Conservation (phyloP, 2,329 filamentous ascomycete species). For the Ceratocystis smalleyi region DNA sequence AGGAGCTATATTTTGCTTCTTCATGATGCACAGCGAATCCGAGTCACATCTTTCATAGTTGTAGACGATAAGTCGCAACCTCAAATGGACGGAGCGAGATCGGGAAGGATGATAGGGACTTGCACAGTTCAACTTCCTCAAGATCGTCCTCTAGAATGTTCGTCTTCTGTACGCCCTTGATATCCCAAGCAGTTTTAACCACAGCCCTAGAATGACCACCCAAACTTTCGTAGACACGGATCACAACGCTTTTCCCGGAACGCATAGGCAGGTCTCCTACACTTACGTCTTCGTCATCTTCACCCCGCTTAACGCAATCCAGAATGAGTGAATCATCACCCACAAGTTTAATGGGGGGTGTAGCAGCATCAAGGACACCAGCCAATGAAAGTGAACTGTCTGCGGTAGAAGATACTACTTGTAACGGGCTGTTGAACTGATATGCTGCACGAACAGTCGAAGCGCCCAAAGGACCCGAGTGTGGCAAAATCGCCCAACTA, state of each 20-base stretch:
- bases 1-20: no score
- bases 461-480: conserved; percentile 54
- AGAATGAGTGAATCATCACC: conserved; percentile 57
- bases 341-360: conserved; percentile 47
- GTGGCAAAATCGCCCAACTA: conserved; percentile 80
- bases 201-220: conserved; percentile 64
- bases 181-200: conserved; percentile 50
- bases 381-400: conserved; percentile 6
- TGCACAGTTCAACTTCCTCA: conserved; percentile 41
- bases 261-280: conserved; percentile 44
- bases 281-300: conserved; percentile 64
- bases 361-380: conserved; percentile 19
- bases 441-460: conserved; percentile 69
- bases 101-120: conserved; percentile 32
- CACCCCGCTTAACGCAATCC: conserved; percentile 85
- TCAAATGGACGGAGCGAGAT: conserved; percentile 67
- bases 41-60: conserved; percentile 22
- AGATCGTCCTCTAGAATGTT: conserved; percentile 82
- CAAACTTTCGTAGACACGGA: conserved; percentile 76
- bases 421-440: conserved; percentile 76
- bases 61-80: conserved; percentile 62
- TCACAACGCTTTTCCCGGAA: conserved; percentile 61
- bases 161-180: conserved; percentile 65
- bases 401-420: conserved; percentile 21
- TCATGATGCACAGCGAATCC: neutral